Conservation (phyloP, 140 eudicot species). For the Flaveria floridana region DNA sequence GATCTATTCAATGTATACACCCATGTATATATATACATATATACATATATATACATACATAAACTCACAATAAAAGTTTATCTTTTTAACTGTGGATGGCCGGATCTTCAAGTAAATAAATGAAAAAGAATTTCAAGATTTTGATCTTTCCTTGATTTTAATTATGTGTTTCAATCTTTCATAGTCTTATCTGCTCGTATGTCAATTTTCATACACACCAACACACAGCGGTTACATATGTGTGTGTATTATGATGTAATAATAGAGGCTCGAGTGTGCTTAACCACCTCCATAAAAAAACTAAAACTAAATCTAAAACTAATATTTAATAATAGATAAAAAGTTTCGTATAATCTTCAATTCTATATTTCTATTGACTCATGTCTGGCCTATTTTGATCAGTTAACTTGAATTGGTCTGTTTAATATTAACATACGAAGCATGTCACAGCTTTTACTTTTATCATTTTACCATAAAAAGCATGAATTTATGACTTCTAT, state of each 20-base stretch:
- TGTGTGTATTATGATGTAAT: no score
- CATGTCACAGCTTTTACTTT: slow-evolving; percentile 37
- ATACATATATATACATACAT: background rate
- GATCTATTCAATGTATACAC: slow-evolving; percentile 13
- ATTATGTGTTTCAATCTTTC: background rate
- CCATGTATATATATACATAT: background rate
- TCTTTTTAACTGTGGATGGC: background rate
- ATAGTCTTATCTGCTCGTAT: background rate
- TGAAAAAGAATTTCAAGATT: slow-evolving; percentile 14
- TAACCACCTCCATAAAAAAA: background rate
- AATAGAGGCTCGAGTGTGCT: no score
- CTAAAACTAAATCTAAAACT: background rate
- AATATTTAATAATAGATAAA: background rate
- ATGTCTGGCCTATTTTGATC: slow-evolving; percentile 33
- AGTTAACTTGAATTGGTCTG: slow-evolving; percentile 35
- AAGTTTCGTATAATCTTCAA: background rate
- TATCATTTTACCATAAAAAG: slow-evolving; percentile 31
- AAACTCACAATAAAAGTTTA: background rate
- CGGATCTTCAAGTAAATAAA: slow-evolving; percentile 8
- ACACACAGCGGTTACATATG: no score
- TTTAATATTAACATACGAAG: slow-evolving; percentile 31
- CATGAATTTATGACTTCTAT: slow-evolving; percentile 1
- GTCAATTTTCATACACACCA: background rate
- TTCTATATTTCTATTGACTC: slow-evolving; percentile 25
- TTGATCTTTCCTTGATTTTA: slow-evolving; percentile 1